Conservation (phyloP, 805 yeast species). For the Candida nitratophila region DNA sequence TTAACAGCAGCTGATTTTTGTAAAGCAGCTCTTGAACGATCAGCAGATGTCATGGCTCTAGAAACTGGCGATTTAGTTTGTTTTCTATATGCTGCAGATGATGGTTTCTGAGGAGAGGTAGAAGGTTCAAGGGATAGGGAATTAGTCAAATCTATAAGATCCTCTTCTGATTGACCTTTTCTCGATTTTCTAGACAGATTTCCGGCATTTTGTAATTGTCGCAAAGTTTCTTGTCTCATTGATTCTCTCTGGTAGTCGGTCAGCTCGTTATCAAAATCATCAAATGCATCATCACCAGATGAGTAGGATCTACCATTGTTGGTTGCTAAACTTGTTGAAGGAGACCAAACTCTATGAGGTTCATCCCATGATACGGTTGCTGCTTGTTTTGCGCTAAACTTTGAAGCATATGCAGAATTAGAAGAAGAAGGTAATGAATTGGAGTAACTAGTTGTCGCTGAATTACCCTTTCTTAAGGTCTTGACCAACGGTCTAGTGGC, state of each 20-base stretch:
- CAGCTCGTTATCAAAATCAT: conserved; percentile 16
- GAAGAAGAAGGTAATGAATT: neutral
- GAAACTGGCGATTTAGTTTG: conserved; percentile 2
- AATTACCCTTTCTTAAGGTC: conserved; percentile 6
- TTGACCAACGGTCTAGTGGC: conserved; percentile 15
- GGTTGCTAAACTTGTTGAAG: conserved; percentile 22
- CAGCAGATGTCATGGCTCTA: conserved; percentile 17
- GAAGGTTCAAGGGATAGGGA: conserved; percentile 3
- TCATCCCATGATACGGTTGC: conserved; percentile 22
- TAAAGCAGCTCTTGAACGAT: conserved; percentile 24
- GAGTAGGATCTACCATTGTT: conserved; percentile 16
- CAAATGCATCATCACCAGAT: conserved; percentile 16
- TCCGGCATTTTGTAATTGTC: conserved; percentile 20
- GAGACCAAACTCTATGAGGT: conserved; percentile 26
- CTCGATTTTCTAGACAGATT: conserved; percentile 12
- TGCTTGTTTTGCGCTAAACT: conserved; percentile 25
- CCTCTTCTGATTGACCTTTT: neutral
- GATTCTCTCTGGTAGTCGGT: conserved; percentile 12
- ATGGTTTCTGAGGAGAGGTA: neutral
- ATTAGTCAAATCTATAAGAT: conserved; percentile 1
- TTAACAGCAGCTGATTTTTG: conserved; percentile 27
- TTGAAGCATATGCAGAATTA: conserved; percentile 1
- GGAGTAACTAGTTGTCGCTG: neutral
- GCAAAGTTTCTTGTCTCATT: conserved; percentile 17
- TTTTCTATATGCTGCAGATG: neutral